These are phyloP conservation scores for Eimeria nieschulzi DNA, from an alignment of 169 alveolate species.

Conservation along the genomic window DNA sequence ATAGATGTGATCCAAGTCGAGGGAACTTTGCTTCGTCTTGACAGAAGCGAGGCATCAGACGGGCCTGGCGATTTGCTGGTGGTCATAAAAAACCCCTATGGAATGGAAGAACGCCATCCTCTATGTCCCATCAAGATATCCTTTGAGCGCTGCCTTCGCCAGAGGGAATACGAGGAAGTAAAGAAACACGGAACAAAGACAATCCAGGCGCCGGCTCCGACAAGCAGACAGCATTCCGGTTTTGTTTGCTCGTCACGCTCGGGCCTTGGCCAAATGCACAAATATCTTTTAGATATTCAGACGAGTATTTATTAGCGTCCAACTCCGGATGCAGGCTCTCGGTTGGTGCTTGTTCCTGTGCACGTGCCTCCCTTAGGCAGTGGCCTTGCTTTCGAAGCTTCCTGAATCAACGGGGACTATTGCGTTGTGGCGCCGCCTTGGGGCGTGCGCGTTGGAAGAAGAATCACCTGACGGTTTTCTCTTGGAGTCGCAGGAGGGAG, in stretches of 20 bases:
- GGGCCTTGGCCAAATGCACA: neutral
- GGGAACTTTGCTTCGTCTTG: neutral
- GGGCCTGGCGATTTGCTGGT: neutral
- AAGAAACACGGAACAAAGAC: too few species aligned
- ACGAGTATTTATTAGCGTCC: neutral
- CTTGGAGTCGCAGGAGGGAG: neutral
- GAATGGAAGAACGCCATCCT: neutral
- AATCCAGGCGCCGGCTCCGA: too few species aligned
- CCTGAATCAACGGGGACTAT: neutral
- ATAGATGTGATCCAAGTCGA: slow-evolving; percentile 11
- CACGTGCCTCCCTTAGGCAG: neutral
- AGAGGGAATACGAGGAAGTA: slow-evolving; percentile 1
- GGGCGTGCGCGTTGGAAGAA: neutral
- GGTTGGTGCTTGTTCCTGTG: neutral
- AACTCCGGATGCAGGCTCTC: neutral
- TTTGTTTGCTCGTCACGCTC: too few species aligned
- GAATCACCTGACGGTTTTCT: neutral
- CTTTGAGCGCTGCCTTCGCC: slow-evolving; percentile 25
- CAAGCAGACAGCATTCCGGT: too few species aligned
- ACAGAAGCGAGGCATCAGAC: neutral
- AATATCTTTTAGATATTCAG: neutral
- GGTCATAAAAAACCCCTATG: neutral
- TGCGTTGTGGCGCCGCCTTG: neutral
- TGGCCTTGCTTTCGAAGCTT: neutral
- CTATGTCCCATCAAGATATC: neutral